Conservation (phyloP, 2,329 filamentous ascomycete genomes). For the Coccinonectria pachysandricola region DNA sequence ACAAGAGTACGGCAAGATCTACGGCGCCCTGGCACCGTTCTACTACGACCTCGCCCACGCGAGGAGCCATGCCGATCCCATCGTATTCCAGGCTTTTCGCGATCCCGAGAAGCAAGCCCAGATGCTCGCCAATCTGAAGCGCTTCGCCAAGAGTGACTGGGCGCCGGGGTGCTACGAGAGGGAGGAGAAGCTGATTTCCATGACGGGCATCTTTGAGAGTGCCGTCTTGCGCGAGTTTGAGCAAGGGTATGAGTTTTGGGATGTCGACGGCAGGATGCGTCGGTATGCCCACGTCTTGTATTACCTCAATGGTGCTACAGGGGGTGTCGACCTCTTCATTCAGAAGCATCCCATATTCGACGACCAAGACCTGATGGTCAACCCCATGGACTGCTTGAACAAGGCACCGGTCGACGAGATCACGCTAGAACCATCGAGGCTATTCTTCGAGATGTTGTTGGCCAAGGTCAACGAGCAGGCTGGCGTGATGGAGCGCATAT, state of each 20-base stretch:
- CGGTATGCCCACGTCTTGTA: constrained; percentile 81
- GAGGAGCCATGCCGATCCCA: constrained; percentile 65
- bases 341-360: constrained; percentile 79
- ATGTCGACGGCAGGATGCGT: constrained; percentile 81
- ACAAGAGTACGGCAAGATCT: constrained; percentile 83
- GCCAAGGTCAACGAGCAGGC: constrained; percentile 75
- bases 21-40: constrained; percentile 78
- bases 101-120: constrained; percentile 85
- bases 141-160: constrained; percentile 74
- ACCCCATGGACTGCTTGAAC: constrained; percentile 73
- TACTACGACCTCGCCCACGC: constrained; percentile 72
- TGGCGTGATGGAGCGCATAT: constrained; percentile 69
- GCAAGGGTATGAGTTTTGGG: constrained; percentile 79
- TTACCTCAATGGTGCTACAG: constrained; percentile 67
- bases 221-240: constrained; percentile 87
- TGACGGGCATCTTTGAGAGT: constrained; percentile 78
- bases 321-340: constrained; percentile 75
- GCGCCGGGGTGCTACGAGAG: constrained; percentile 62
- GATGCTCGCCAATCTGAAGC: constrained; percentile 72
- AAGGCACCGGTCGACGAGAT: constrained; percentile 54
- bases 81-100: constrained; percentile 76
- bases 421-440: constrained; percentile 66
- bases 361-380: constrained; percentile 55
- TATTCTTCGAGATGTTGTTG: constrained; percentile 69
- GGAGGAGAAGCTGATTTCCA: constrained; percentile 60